Evolutionary conservation across 2,329 filamentous ascomycete species (phyloP).

Genomic region (Pseudopithomyces chartarum): DNA sequence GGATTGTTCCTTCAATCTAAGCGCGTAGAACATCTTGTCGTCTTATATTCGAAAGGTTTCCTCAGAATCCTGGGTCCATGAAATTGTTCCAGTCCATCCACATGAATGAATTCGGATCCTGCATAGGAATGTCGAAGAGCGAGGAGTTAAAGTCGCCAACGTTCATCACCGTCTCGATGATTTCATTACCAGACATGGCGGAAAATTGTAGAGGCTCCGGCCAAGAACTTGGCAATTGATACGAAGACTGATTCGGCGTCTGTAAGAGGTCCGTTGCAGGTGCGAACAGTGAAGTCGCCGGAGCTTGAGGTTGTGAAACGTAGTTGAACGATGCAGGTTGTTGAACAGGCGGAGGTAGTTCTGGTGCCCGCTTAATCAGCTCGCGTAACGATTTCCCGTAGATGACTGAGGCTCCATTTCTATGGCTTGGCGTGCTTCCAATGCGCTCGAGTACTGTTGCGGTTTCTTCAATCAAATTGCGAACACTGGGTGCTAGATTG

Average conservation of each 20-base stretch:
- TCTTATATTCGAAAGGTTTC: not conserved
- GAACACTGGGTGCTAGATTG: conserved; percentile 41
- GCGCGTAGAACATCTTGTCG: not conserved
- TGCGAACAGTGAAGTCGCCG: conserved; percentile 7
- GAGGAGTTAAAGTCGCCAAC: conserved; percentile 64
- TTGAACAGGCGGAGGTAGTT: conserved; percentile 6
- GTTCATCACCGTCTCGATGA: conserved; percentile 68
- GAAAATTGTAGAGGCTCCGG: conserved; percentile 61
- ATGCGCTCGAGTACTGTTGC: conserved; percentile 72
- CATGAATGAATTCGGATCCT: conserved; percentile 51
- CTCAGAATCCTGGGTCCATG: conserved; percentile 36
- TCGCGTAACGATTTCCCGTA: conserved; percentile 63
- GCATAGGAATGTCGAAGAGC: conserved; percentile 62
- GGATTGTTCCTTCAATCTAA: too few relatives aligned
- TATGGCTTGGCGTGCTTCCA: conserved; percentile 67
- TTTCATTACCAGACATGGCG: conserved; percentile 72
- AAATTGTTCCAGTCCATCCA: conserved; percentile 44
- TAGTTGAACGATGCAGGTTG: conserved; percentile 7
- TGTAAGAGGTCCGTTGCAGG: conserved; percentile 10
- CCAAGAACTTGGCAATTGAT: conserved; percentile 26
- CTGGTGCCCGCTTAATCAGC: conserved; percentile 36
- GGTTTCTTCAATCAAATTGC: conserved; percentile 63
- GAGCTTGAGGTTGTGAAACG: conserved; percentile 14
- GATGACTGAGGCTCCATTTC: conserved; percentile 68
- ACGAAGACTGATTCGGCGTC: conserved; percentile 11